Base-by-base conservation (phyloP, 2,329 filamentous ascomycete species). In the Fusarium scirpi region DNA sequence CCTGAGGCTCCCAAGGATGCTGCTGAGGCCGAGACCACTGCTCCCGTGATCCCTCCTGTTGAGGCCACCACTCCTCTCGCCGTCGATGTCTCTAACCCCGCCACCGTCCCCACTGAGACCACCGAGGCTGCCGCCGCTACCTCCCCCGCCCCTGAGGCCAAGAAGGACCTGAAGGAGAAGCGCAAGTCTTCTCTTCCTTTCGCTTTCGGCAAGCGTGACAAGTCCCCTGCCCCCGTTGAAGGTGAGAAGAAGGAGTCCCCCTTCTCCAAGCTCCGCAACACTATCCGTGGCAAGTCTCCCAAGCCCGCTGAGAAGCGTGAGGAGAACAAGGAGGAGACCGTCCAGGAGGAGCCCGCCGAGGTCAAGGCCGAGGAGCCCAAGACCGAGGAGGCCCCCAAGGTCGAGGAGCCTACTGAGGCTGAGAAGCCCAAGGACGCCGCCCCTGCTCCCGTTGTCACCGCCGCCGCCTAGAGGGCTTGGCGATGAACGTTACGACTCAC, bases 101-200 rank as follows among this genome's bases (percentile, higher is more conserved):
- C 82, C 49, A 81, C 81, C n/a, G 82, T 79, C 62, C 82, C 83
- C 29, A 78, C 82, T 41, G 85, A 87, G 79, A 81, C 81, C 24
- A 80, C 82, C 6, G 85, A 88, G 74, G 77, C 69, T 47, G 76
- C 82, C 58, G 78, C 80, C 66, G 78, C 77, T 32, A 69, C 77
- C 34, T 73, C 81, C 27, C 78, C 82, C 61, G 85, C 84, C 70
- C 84, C 83, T 65, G 89, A 90, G 82, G 72, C 82, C 59, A 88
- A 88, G 80, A 89, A 89, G 82, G 87, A 88, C 68, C 79, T 85
- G 74, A 94, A 93, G 89, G 86, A 89, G 82, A 97, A 97, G 92
- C 92, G 94, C 81, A 90, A 90, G 82, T 96, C 93, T 72, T 91
- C 94, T 77, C 81, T 89, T 11, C 86, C 86, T 51, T 97, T 97